phyloP scores from a whole-genome alignment of 305 asterid genomes.

The Ilex paraguariensis region DNA sequence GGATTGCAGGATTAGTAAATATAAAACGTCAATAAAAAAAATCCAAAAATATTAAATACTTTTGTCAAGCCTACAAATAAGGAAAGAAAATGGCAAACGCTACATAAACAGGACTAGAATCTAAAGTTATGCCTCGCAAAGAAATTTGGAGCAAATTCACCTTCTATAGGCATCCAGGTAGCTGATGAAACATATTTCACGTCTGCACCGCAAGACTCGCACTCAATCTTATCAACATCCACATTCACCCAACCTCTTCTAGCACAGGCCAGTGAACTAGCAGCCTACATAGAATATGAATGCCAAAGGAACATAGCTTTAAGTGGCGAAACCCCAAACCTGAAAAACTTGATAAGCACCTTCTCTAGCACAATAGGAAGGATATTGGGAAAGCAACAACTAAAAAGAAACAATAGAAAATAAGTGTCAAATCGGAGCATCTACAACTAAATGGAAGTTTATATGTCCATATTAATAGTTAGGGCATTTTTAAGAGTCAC shows the following conservation, averaged over 20 bases:
- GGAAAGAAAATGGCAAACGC: not conserved
- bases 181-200: conserved; percentile 59
- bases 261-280: conserved; percentile 91
- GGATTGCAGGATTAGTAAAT: too few relatives aligned
- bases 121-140: conserved; percentile 1
- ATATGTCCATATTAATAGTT: too few relatives aligned
- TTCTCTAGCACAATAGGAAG: too few relatives aligned
- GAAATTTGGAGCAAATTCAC: conserved; percentile 33
- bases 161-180: conserved; percentile 74
- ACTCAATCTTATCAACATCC: conserved; percentile 76
- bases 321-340: conserved; percentile 1
- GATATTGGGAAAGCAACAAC: too few relatives aligned
- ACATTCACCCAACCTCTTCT: conserved; percentile 99
- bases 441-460: too few relatives aligned
- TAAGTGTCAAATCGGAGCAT: too few relatives aligned
- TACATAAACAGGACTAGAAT: not conserved
- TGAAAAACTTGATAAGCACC: conserved; percentile 12
- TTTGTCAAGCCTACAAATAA: too few relatives aligned
- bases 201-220: conserved; percentile 90
- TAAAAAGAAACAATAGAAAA: not conserved
- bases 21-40: too few relatives aligned
- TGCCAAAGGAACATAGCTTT: not conserved
- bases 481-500: too few relatives aligned
- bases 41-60: too few relatives aligned
- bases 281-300: conserved; percentile 52